A percentile compares a stretch with the other conserved stretches of the same genome.
phyloP scores from a whole-genome alignment of 2,329 filamentous ascomycete species.

The Ilyonectria mors-panacis region DNA sequence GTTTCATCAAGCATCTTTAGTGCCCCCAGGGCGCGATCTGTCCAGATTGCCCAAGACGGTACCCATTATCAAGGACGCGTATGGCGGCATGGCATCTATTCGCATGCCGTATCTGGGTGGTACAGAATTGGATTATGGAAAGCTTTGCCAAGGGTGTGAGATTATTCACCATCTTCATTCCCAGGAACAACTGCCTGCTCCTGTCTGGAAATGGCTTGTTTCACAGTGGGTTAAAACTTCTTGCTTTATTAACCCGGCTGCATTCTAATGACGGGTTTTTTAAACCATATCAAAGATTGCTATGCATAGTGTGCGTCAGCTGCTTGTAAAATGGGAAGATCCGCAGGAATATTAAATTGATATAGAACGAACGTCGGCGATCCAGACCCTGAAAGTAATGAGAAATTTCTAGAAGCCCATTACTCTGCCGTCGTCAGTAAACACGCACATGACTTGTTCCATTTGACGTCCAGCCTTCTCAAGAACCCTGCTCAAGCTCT shows the following conservation, averaged over 20 bases:
- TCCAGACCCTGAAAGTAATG: no score
- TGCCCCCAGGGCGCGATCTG: constrained; percentile 43
- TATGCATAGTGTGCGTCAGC: neutral
- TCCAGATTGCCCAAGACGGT: constrained; percentile 36
- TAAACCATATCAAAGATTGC: neutral
- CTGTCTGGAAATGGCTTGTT: neutral
- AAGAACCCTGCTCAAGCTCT: no score
- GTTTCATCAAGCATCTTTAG: constrained; percentile 40
- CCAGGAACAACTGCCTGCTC: neutral
- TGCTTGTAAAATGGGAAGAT: neutral
- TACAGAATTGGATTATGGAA: constrained; percentile 35
- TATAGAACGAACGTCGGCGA: no score
- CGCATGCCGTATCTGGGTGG: constrained; percentile 45
- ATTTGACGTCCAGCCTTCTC: no score
- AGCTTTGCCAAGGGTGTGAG: constrained; percentile 44
- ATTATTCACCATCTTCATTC: neutral
- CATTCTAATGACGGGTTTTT: neutral
- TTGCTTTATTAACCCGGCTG: neutral
- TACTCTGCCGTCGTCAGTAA: no score
- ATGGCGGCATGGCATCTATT: constrained; percentile 45
- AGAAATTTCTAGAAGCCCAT: no score
- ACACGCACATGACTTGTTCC: no score
- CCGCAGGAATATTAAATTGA: no score
- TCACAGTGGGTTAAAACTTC: neutral
- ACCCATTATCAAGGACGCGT: constrained; percentile 38